Evolutionary conservation across 768 basidiomycete species (phyloP), one percentile per base, ranked within the genome.

Genomic region (Epithele typhae): DNA sequence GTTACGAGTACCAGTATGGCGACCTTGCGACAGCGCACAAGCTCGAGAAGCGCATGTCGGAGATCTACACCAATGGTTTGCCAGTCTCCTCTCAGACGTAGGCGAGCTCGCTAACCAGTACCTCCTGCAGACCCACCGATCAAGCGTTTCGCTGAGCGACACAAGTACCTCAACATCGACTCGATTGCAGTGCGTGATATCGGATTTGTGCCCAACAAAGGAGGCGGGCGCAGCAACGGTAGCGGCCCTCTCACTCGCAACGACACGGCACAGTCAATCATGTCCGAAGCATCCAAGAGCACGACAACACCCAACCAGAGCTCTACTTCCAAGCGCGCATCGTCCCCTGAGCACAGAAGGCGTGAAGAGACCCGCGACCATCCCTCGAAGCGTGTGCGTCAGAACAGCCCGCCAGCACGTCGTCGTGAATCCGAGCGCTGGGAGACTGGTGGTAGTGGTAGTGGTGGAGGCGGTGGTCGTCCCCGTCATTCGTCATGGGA

Each of bases 1-100:
- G 86, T 45, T 95, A 95, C 68, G 92, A 96, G 64, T 97, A 93
- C 67, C 85, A 90, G 58, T 97, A 88, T 59, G 92, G 92, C n/a
- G 92, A 94, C 65, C 72, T 94, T 27, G 83, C 88, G 35, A 86
- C 89, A 1, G 80, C 89, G 2, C 82, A 88, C 55, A 91, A 94
- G 65, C 78, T 97, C 38, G 93, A 96, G 64, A 82, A 83, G 51
- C 80, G 96, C 7, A 87, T 97, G 57, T 73, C 84, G 1, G 94
- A 97, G 49, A 81, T 83, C 1, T 97, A 91, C 65, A 84, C 92
- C 0, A 79, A 79, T 40, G 92, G 92, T 92, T 51, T 33, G 79
- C 22, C 42, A 8, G n/a, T 36, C 17, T 36, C 35, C 35, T 36
- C 19, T 15, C 22, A 3, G n/a, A n/a, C n/a, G n/a, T n/a, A n/a